These are phyloP conservation scores for Nemophila menziesii DNA, from an alignment of 257 asterid species.

Conservation along the genomic window DNA sequence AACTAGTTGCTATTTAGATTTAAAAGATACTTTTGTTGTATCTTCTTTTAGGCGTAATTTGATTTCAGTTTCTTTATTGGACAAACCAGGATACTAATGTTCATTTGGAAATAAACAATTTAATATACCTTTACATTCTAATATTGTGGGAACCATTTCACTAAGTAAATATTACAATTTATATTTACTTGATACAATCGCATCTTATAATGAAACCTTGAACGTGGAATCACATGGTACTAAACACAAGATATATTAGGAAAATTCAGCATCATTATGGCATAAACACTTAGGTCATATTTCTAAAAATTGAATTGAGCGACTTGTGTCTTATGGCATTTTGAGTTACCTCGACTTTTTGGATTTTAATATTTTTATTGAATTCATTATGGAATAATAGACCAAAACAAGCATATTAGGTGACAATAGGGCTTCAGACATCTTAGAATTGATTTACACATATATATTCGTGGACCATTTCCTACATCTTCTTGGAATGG, in stretches of 20 bases:
- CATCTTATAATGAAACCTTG: neutral
- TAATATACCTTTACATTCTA: neutral
- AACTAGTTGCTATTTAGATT: neutral
- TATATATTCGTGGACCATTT: neutral
- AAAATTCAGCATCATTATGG: neutral
- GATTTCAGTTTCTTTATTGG: neutral
- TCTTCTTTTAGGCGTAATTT: neutral
- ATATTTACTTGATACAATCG: neutral
- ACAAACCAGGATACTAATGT: neutral
- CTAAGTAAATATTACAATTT: too few relatives aligned
- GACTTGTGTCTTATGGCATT: neutral
- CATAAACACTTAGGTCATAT: neutral
- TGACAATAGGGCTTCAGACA: neutral
- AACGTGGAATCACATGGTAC: neutral
- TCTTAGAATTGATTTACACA: conserved; percentile 1
- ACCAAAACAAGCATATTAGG: neutral
- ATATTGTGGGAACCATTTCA: neutral
- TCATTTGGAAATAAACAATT: neutral
- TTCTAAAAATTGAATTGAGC: neutral
- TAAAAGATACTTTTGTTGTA: neutral
- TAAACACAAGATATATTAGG: neutral
- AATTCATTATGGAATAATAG: neutral
- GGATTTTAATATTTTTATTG: neutral
- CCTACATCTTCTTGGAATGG: neutral
- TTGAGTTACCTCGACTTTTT: neutral